Evolutionary conservation across 495 filamentous ascomycete species (phyloP), one percentile per base, ranked within the genome.

Genomic region (Penicillium soppii): DNA sequence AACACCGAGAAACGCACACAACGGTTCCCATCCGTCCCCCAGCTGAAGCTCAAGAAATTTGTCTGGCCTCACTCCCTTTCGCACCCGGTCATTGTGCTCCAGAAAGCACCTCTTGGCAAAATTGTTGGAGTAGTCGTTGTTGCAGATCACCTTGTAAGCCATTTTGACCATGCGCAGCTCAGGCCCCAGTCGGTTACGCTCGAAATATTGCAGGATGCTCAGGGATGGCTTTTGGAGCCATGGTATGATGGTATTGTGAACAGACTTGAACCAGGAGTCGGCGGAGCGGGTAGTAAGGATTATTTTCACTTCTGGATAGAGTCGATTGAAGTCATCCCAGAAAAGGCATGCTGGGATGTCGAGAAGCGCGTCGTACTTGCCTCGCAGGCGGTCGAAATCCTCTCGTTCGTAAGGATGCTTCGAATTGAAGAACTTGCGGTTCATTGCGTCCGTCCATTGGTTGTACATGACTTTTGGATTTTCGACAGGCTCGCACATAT

Each of bases 1-100:
- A 21, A 56, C 47, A 3, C 53, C 57, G 6, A 69, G 53, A 41
- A 71, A 71, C 4, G 54, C 50, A 22, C 66, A 70, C 22, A 69
- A 58, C 27, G 60, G 41, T 30, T 62, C 63, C 69, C 65, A 70
- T 12, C 52, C 65, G 20, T 69, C 46, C 2, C 59, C 54, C 16
- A 60, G 50, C 26, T 62, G 52, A 2, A 67, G 35, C 20, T 59
- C 58, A 22, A 62, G 46, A 16, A 64, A 40, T 32, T 22, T 22
- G 7, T 43, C 27, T 8, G 37, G 16, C 1, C 16, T 21, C 26
- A 25, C 33, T 10, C 41, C 33, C 26, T 37, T 41, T 7, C 26
- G 20, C 6, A n/a, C 32, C 21, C 43, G 12, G n/a, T 27, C 52
- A 52, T 32, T 57, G 43, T 32, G 37, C 27, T 21, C n/a, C 10